Conservation (phyloP, 2,329 filamentous ascomycete genomes). For the Sclerotinia trifoliorum region DNA sequence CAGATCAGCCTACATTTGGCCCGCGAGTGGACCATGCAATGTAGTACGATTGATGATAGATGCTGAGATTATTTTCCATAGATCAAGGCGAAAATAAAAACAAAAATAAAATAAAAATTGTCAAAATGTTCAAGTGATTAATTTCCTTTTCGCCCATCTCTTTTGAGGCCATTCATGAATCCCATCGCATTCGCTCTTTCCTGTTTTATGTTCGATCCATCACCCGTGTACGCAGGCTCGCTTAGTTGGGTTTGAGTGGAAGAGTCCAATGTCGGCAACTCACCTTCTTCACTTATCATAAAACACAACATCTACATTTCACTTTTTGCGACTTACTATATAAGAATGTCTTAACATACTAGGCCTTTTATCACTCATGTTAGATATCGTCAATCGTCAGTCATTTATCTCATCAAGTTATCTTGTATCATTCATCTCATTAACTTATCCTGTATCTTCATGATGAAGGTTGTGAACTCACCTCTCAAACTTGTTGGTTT, state of each 20-base stretch:
- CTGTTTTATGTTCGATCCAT: background rate
- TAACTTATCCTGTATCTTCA: background rate
- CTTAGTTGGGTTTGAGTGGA: background rate
- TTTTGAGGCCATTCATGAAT: background rate
- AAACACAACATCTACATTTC: background rate
- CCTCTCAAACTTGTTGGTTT: conserved; percentile 9
- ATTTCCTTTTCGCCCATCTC: too few species aligned
- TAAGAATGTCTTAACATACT: background rate
- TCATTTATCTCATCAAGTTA: background rate
- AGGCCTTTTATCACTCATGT: background rate
- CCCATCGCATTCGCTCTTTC: background rate
- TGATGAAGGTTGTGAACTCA: background rate
- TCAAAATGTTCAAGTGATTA: background rate
- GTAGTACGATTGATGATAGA: conserved; percentile 30
- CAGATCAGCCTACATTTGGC: conserved; percentile 31
- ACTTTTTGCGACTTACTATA: background rate
- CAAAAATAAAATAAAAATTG: conserved; percentile 30
- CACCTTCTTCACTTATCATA: background rate
- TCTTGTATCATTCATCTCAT: too few species aligned
- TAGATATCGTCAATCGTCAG: background rate
- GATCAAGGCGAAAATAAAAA: conserved; percentile 34
- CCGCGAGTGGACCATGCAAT: conserved; percentile 30
- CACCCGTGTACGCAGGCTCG: background rate
- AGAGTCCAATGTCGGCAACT: background rate
- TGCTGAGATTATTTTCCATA: conserved; percentile 33